These are phyloP conservation scores for Stephanocyclus meneghinianus DNA, from an alignment of 352 stramenopile species.

Conservation along the genomic window DNA sequence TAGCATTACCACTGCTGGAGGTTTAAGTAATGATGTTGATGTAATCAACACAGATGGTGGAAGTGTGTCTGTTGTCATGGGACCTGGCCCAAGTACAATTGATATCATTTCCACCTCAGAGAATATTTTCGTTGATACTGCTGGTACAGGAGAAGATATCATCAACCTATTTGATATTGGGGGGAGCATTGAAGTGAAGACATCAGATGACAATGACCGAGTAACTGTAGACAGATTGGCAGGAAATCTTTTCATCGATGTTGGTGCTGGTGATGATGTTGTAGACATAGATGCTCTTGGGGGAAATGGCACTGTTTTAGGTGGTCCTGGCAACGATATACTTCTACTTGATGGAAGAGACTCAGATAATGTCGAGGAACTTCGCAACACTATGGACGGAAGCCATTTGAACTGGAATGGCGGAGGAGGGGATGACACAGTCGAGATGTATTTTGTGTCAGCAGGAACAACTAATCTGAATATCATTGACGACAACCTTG, in stretches of 20 bases:
- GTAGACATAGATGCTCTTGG: conserved; percentile 23
- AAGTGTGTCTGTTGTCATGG: conserved; percentile 8
- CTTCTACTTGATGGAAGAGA: conserved; percentile 20
- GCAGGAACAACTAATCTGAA: conserved; percentile 22
- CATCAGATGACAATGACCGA: conserved; percentile 2
- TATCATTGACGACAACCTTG: conserved; percentile 21
- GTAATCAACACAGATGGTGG: conserved; percentile 17
- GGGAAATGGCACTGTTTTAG: conserved; percentile 16
- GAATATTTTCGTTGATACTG: background rate
- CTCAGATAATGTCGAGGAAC: background rate
- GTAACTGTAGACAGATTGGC: background rate
- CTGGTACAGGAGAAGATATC: conserved; percentile 1
- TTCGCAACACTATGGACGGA: conserved; percentile 17
- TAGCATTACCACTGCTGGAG: background rate
- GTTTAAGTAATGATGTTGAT: conserved; percentile 14
- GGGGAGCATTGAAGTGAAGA: conserved; percentile 6
- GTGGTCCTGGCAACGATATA: conserved; percentile 14
- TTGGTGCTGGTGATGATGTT: conserved; percentile 10
- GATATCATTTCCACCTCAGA: background rate
- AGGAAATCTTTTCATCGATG: conserved; percentile 14
- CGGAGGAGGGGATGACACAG: conserved; percentile 21
- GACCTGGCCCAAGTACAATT: background rate
- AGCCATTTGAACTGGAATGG: conserved; percentile 19
- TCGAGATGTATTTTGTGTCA: conserved; percentile 26
- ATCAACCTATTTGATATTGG: conserved; percentile 1